These are phyloP conservation scores for Starmera caribaea DNA, from an alignment of 805 yeast genomes.

Conservation along the genomic window DNA sequence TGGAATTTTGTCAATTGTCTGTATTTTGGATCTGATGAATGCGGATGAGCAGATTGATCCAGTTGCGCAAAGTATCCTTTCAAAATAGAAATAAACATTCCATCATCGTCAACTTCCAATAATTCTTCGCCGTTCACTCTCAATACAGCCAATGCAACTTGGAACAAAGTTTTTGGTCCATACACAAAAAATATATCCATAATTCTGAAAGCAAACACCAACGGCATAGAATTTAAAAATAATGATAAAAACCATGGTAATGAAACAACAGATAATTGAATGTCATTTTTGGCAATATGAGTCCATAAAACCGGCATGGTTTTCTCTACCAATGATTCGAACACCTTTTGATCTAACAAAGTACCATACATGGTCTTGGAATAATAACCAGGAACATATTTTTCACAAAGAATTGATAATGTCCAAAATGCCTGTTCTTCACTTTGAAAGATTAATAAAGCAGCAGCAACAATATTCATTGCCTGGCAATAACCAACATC, in stretches of 20 bases:
- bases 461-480: conserved; percentile 89
- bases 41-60: conserved; percentile 73
- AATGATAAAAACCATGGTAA: conserved; percentile 94
- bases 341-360: conserved; percentile 83
- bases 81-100: conserved; percentile 76
- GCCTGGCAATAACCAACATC: conserved; percentile 98
- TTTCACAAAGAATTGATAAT: conserved; percentile 68
- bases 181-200: conserved; percentile 84
- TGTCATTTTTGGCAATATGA: conserved; percentile 70
- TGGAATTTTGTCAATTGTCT: conserved; percentile 77
- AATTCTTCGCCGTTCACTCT: conserved; percentile 82
- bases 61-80: conserved; percentile 73
- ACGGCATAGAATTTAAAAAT: conserved; percentile 87
- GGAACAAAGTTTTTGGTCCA: conserved; percentile 85
- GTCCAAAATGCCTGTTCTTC: conserved; percentile 99
- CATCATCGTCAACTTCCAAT: conserved; percentile 79
- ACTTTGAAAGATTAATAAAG: conserved; percentile 70
- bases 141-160: conserved; percentile 86
- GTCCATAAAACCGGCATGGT: conserved; percentile 86
- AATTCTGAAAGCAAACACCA: conserved; percentile 85
- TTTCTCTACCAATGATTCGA: conserved; percentile 80
- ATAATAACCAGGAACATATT: conserved; percentile 88
- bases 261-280: conserved; percentile 87
- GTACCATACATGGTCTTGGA: conserved; percentile 98
- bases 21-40: conserved; percentile 51